Percentiles rank a stretch among this genome's conserved stretches.
Evolutionary conservation across 192 early-diverging fungal species (phyloP).

Genomic region (Backusella mclennaniae): DNA sequence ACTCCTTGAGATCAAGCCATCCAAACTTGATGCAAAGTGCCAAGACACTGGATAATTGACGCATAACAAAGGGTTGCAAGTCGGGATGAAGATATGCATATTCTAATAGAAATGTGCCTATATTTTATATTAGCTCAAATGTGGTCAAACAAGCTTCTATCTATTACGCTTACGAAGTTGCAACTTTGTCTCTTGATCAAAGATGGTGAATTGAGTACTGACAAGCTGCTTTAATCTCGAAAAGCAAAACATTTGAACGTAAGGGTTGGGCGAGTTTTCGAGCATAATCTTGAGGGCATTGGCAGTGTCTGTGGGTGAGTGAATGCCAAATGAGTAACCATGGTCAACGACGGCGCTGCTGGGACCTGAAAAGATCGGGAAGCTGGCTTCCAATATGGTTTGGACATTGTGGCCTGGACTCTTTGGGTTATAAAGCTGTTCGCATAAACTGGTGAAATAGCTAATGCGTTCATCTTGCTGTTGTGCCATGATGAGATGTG

Average conservation of each 20-base stretch:
- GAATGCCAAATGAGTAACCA: constrained; percentile 32
- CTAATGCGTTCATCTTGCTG: constrained; percentile 24
- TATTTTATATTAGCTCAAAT: neutral
- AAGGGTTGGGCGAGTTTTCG: constrained; percentile 59
- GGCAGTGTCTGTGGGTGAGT: constrained; percentile 58
- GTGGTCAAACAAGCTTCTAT: neutral
- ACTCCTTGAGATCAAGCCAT: constrained; percentile 73
- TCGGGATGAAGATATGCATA: constrained; percentile 55
- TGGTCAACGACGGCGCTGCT: neutral
- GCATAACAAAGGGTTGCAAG: constrained; percentile 55
- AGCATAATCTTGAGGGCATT: constrained; percentile 54
- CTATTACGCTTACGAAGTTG: constrained; percentile 22
- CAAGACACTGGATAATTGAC: constrained; percentile 57
- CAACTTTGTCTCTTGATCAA: constrained; percentile 27
- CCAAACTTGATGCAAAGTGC: constrained; percentile 64
- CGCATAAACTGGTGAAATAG: constrained; percentile 44
- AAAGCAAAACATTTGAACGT: constrained; percentile 62
- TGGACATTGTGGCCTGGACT: constrained; percentile 62
- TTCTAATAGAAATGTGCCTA: constrained; percentile 61
- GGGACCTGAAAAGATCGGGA: constrained; percentile 56
- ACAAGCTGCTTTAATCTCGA: constrained; percentile 58
- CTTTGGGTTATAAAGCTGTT: constrained; percentile 60
- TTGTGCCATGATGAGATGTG: constrained; percentile 2
- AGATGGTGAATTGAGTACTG: constrained; percentile 34
- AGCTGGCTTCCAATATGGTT: constrained; percentile 69